phyloP scores from a whole-genome alignment of 169 alveolate species.

The Cryptosporidium parvum region DNA sequence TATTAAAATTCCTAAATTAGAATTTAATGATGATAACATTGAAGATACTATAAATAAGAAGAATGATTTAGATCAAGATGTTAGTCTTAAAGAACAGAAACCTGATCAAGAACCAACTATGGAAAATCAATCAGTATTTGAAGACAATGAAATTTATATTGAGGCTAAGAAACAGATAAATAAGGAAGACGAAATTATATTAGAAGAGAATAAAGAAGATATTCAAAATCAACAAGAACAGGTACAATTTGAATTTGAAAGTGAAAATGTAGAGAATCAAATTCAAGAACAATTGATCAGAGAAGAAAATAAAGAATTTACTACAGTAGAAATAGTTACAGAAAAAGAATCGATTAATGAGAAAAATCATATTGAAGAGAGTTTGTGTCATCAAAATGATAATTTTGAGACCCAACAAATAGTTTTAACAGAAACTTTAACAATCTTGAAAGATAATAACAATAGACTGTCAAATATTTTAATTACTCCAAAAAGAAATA shows the following conservation, averaged over 20 bases:
- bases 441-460: constrained; percentile 19
- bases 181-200: background rate
- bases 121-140: background rate
- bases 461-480: constrained; percentile 10
- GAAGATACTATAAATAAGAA: background rate
- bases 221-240: background rate
- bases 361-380: background rate
- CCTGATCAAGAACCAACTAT: background rate
- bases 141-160: background rate
- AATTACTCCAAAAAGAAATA: constrained; percentile 24
- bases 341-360: background rate
- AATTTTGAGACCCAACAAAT: constrained; percentile 6
- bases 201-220: background rate
- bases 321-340: background rate
- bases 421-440: constrained; percentile 24
- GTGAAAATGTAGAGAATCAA: no score
- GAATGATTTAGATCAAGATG: background rate
- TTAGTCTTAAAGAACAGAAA: background rate
- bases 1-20: constrained; percentile 4
- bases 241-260: no score
- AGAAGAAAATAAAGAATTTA: background rate
- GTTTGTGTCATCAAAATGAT: background rate
- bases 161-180: background rate
- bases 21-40: background rate
- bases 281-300: background rate